These are phyloP conservation scores for Pythium inflatum DNA, from an alignment of 352 stramenopile species.

Conservation along the genomic window DNA sequence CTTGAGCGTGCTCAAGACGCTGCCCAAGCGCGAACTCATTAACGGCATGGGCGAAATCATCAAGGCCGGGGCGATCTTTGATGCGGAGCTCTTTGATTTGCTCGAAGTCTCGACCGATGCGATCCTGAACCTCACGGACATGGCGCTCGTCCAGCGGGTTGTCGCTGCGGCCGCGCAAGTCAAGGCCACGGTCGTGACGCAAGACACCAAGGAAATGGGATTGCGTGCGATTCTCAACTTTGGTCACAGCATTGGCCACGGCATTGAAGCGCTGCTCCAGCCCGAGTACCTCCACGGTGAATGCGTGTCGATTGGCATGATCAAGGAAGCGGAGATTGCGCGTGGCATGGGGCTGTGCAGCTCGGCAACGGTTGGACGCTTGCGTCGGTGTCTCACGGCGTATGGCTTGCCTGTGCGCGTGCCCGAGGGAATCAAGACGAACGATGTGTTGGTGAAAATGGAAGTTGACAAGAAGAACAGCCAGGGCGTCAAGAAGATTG, in stretches of 20 bases:
- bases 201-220: slow-evolving; percentile 96
- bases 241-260: slow-evolving; percentile 98
- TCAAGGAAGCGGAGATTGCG: slow-evolving; percentile 96
- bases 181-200: slow-evolving; percentile 96
- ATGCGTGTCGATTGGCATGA: slow-evolving; percentile 96
- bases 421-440: slow-evolving; percentile 56
- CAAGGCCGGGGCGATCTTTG: slow-evolving; percentile 97
- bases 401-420: slow-evolving; percentile 75
- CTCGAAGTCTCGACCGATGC: slow-evolving; percentile 91
- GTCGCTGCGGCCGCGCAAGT: slow-evolving; percentile 82
- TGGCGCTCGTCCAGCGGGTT: slow-evolving; percentile 69
- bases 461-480: slow-evolving; percentile 90
- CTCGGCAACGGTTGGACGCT: slow-evolving; percentile 67
- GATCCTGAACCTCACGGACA: slow-evolving; percentile 65
- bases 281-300: slow-evolving; percentile 97
- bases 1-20: slow-evolving; percentile 90
- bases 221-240: slow-evolving; percentile 98
- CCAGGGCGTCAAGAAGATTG: slow-evolving; percentile 80
- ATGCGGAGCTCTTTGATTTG: slow-evolving; percentile 94
- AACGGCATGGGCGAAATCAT: slow-evolving; percentile 97
- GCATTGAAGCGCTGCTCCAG: slow-evolving; percentile 96
- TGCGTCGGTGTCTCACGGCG: slow-evolving; percentile 69
- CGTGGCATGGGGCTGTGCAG: slow-evolving; percentile 75
- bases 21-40: slow-evolving; percentile 96
- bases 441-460: slow-evolving; percentile 81